phyloP scores from a whole-genome alignment of 306 rosid species.

The Purshia tridentata region DNA sequence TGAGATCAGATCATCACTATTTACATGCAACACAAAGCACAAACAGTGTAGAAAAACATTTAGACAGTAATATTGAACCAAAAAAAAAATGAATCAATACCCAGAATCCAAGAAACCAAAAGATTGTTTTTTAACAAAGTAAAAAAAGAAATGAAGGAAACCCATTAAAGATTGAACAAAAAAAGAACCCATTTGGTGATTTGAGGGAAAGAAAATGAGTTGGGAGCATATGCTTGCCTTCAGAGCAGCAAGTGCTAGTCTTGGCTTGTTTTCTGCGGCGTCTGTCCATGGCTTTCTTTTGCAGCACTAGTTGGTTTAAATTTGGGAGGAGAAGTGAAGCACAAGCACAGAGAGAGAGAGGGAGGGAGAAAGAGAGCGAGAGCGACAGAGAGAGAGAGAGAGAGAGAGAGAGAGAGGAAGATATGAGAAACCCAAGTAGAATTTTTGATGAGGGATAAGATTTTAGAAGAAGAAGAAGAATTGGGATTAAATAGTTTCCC shows the following conservation, averaged over 20 bases:
- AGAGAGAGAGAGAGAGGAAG: background rate
- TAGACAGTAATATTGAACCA: background rate
- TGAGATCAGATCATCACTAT: background rate
- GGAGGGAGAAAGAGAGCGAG: background rate
- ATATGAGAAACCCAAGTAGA: conserved; percentile 4
- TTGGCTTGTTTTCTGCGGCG: conserved; percentile 39
- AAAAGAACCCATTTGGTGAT: conserved; percentile 12
- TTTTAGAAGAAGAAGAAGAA: background rate
- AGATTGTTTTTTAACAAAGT: background rate
- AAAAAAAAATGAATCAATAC: background rate
- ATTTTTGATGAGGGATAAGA: background rate
- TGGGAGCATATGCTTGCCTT: conserved; percentile 28
- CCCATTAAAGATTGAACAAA: background rate
- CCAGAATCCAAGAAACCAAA: background rate
- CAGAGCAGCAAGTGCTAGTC: conserved; percentile 27
- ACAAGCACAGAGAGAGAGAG: too few relatives aligned
- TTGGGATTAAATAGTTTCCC: conserved; percentile 26
- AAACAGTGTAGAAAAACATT: background rate
- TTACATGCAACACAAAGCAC: background rate
- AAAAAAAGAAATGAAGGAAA: conserved; percentile 1
- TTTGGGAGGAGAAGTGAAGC: too few relatives aligned
- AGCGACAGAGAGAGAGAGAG: too few relatives aligned
- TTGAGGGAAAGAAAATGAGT: background rate
- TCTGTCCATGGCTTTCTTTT: conserved; percentile 29
- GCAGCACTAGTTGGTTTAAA: background rate